Conservation (phyloP, 768 basidiomycete species). For the Terana coerulea region DNA sequence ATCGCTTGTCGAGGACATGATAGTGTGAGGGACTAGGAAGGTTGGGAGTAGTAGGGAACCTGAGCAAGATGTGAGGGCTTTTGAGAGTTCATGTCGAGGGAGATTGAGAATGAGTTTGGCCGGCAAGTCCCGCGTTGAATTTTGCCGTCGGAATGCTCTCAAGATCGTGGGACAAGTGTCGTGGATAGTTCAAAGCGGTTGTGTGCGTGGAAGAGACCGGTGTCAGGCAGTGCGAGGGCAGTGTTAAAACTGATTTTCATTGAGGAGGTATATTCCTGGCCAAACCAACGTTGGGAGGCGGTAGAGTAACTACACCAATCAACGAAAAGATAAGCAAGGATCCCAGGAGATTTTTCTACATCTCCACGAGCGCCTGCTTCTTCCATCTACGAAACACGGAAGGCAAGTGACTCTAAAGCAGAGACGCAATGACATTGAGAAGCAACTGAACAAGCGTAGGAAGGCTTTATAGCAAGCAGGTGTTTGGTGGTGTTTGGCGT, state of each 20-base stretch:
- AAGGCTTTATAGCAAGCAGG: constrained; percentile 1
- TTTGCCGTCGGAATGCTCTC: background rate
- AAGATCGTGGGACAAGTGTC: constrained; percentile 1
- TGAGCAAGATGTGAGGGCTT: background rate
- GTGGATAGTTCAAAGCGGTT: background rate
- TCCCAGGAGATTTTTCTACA: constrained; percentile 14
- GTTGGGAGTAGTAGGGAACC: background rate
- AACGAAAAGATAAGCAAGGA: constrained; percentile 18
- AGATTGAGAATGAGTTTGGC: background rate
- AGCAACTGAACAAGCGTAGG: background rate
- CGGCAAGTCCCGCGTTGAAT: background rate
- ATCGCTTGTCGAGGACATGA: constrained; percentile 12
- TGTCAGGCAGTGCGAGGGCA: background rate
- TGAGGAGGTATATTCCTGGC: constrained; percentile 10
- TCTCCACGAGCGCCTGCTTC: constrained; percentile 17
- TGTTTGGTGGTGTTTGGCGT: constrained; percentile 11
- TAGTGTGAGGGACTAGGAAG: background rate
- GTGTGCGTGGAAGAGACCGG: background rate
- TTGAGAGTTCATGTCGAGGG: constrained; percentile 1
- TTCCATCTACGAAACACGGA: constrained; percentile 10
- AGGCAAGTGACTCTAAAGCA: constrained; percentile 17
- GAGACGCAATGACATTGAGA: constrained; percentile 12
- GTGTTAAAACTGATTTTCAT: background rate
- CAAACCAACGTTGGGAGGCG: constrained; percentile 16
- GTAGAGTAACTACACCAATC: constrained; percentile 13